Percentiles rank a stretch among this genome's conserved stretches.
phyloP scores from a whole-genome alignment of 2,329 filamentous ascomycete genomes.

The Dendryphion nanum region DNA sequence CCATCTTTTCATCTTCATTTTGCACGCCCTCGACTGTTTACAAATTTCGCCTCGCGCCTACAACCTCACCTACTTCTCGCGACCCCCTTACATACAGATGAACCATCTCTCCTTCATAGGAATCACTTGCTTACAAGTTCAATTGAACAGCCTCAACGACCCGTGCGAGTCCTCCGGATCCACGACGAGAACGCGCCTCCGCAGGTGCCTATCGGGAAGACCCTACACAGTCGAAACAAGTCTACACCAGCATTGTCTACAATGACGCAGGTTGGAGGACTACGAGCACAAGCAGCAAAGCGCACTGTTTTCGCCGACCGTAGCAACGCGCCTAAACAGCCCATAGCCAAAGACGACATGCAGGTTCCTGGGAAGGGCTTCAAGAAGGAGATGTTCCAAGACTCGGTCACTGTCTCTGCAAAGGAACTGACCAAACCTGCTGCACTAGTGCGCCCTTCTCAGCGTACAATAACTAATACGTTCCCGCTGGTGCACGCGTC shows the following conservation, averaged over 20 bases:
- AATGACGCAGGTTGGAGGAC: conserved; percentile 52
- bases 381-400: conserved; percentile 35
- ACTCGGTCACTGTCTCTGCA: conserved; percentile 22
- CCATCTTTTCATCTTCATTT: conserved; percentile 5
- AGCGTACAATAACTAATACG: conserved; percentile 49
- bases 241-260: conserved; percentile 65
- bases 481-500: conserved; percentile 27
- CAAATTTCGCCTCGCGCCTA: background rate
- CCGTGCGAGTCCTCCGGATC: conserved; percentile 57
- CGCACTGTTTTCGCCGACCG: conserved; percentile 80
- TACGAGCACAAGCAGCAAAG: conserved; percentile 67
- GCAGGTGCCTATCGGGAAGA: conserved; percentile 41
- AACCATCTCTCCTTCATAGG: no score
- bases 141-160: conserved; percentile 65
- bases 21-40: conserved; percentile 19
- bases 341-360: conserved; percentile 56
- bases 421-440: conserved; percentile 45
- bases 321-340: conserved; percentile 61
- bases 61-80: background rate
- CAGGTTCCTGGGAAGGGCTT: conserved; percentile 45
- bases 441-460: conserved; percentile 58
- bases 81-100: no score
- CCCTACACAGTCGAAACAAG: conserved; percentile 78
- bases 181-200: conserved; percentile 68
- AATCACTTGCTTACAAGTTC: background rate